These are phyloP conservation scores for Acacia confusa DNA, from an alignment of 306 rosid genomes.

Conservation along the genomic window DNA sequence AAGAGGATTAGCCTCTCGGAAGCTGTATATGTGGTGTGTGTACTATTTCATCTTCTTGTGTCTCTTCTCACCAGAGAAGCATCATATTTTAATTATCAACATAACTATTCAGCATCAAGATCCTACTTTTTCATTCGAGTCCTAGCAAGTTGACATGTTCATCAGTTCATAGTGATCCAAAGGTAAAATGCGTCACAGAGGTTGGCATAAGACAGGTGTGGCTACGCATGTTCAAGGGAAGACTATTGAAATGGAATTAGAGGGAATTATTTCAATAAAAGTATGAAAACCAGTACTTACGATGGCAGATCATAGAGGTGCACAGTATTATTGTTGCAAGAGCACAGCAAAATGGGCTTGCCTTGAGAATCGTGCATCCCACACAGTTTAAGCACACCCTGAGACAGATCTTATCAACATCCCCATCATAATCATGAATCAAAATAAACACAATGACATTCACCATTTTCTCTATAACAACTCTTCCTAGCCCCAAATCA, in stretches of 20 bases:
- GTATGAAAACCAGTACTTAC: slow-evolving; percentile 57
- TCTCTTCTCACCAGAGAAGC: no score
- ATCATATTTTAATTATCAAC: no score
- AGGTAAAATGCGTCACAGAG: not conserved
- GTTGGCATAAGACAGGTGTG: not conserved
- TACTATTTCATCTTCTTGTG: no score
- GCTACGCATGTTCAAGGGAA: not conserved
- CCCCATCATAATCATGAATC: not conserved
- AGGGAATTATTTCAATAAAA: not conserved
- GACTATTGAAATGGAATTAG: not conserved
- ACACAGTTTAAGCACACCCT: slow-evolving; percentile 83
- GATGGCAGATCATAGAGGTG: slow-evolving; percentile 94
- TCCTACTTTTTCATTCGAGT: no score
- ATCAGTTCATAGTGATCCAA: not conserved
- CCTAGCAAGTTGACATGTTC: not conserved
- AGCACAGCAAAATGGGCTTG: slow-evolving; percentile 81
- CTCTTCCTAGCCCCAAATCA: not conserved
- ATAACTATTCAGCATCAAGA: no score
- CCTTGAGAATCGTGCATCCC: slow-evolving; percentile 92
- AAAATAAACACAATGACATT: not conserved
- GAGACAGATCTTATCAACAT: slow-evolving; percentile 27
- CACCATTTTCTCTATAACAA: not conserved
- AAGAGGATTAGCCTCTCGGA: no score
- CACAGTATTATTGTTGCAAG: slow-evolving; percentile 88
- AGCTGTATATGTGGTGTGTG: no score